These are phyloP conservation scores for Spergularia azorica DNA, from an alignment of 179 eudicot species.

Conservation along the genomic window DNA sequence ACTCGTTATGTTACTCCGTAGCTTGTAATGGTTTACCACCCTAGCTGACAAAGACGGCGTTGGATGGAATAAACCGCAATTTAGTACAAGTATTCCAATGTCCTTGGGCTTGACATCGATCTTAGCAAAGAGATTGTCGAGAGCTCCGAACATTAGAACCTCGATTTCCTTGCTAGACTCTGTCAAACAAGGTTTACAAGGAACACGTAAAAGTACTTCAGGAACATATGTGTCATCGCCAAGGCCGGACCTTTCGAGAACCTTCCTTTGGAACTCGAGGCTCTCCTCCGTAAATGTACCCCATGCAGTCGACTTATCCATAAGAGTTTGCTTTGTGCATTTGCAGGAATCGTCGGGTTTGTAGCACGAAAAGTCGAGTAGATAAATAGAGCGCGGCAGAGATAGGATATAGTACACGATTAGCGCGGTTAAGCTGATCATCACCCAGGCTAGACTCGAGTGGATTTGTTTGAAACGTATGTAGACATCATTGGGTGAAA, in stretches of 20 bases:
- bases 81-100: constrained; percentile 23
- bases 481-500: neutral
- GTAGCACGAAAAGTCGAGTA: constrained; percentile 57
- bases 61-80: constrained; percentile 24
- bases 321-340: constrained; percentile 47
- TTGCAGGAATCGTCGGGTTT: constrained; percentile 47
- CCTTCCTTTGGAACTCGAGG: constrained; percentile 18
- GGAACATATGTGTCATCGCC: neutral
- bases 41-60: constrained; percentile 23
- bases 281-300: constrained; percentile 15
- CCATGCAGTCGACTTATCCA: constrained; percentile 42
- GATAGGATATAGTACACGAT: constrained; percentile 34
- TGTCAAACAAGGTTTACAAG: neutral
- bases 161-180: constrained; percentile 18
- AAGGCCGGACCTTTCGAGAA: constrained; percentile 13
- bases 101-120: constrained; percentile 14
- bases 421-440: neutral
- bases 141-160: constrained; percentile 21
- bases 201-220: constrained; percentile 1
- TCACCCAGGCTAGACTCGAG: neutral
- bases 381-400: constrained; percentile 50
- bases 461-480: neutral
- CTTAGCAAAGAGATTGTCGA: constrained; percentile 21
- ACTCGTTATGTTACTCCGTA: constrained; percentile 20
- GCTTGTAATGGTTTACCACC: constrained; percentile 25